phyloP scores from a whole-genome alignment of 2,329 filamentous ascomycete species.

The Pyrenochaeta sp. region DNA sequence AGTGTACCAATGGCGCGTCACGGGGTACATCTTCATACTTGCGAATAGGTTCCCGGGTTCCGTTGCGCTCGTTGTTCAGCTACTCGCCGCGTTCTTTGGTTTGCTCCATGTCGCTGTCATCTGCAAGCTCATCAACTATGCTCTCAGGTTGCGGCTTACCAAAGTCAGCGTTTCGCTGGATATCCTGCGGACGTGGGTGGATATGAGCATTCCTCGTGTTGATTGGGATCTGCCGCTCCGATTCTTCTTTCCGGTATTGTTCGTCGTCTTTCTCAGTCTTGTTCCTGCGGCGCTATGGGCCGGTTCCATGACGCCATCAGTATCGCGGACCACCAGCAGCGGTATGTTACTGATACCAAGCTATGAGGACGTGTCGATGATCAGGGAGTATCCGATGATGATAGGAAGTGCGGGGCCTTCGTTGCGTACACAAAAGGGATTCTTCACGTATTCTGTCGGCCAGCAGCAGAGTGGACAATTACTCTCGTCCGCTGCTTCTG shows the following conservation, averaged over 20 bases:
- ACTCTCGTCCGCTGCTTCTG: constrained; percentile 33
- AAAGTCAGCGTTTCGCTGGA: constrained; percentile 37
- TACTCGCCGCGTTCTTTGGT: constrained; percentile 38
- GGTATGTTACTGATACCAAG: constrained; percentile 31
- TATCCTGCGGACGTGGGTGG: constrained; percentile 38
- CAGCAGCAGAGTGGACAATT: constrained; percentile 33
- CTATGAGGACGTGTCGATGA: constrained; percentile 35
- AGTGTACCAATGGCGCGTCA: constrained; percentile 30
- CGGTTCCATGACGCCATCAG: constrained; percentile 39
- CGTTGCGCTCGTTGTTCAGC: constrained; percentile 34
- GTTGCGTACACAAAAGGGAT: constrained; percentile 30
- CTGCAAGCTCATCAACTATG: constrained; percentile 41
- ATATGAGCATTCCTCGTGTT: constrained; percentile 33
- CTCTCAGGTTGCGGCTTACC: constrained; percentile 31
- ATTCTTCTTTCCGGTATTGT: constrained; percentile 36
- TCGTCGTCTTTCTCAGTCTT: constrained; percentile 33
- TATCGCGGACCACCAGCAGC: constrained; percentile 22
- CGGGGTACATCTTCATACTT: constrained; percentile 26
- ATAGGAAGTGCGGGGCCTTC: constrained; percentile 35
- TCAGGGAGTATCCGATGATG: constrained; percentile 39
- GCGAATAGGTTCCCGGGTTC: constrained; percentile 33
- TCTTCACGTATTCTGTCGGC: constrained; percentile 39
- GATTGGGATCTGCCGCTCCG: constrained; percentile 41
- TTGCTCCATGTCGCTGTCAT: constrained; percentile 39
- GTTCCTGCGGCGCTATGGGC: constrained; percentile 40